phyloP scores from a whole-genome alignment of 2,329 filamentous ascomycete species.

The Chrysoporthe deuterocubensis region DNA sequence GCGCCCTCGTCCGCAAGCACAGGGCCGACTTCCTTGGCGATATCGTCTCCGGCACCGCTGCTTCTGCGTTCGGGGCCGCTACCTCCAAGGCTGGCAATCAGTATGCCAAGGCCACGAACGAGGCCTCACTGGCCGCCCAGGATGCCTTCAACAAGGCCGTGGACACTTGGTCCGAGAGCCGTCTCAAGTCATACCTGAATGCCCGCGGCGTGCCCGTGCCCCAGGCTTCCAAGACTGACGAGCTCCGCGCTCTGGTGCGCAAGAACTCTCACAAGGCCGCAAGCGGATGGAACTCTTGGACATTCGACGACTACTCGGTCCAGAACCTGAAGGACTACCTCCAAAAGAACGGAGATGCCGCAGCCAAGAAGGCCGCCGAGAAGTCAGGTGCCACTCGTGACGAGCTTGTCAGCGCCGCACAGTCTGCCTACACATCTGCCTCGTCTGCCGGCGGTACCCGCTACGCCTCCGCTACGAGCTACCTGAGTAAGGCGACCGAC shows the following conservation, averaged over 20 bases:
- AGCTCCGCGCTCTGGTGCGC: slow-evolving; percentile 76
- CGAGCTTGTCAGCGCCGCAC: slow-evolving; percentile 70
- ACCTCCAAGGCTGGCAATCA: slow-evolving; percentile 77
- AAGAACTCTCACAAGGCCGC: slow-evolving; percentile 73
- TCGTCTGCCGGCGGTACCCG: slow-evolving; percentile 59
- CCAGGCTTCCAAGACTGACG: slow-evolving; percentile 70
- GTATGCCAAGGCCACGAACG: slow-evolving; percentile 75
- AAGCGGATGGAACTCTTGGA: slow-evolving; percentile 72
- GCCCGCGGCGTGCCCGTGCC: slow-evolving; percentile 77
- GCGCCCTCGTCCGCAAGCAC: slow-evolving; percentile 88
- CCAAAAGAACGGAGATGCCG: slow-evolving; percentile 53
- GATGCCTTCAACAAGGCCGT: slow-evolving; percentile 69
- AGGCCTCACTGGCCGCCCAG: slow-evolving; percentile 63
- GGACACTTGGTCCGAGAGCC: slow-evolving; percentile 72
- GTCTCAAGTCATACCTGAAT: slow-evolving; percentile 78
- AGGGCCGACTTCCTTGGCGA: slow-evolving; percentile 73
- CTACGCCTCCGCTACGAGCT: slow-evolving; percentile 73
- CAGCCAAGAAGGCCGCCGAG: slow-evolving; percentile 62
- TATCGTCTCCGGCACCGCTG: slow-evolving; percentile 59
- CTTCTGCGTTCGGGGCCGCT: slow-evolving; percentile 70
- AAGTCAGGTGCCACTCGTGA: slow-evolving; percentile 70
- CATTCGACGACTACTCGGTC: slow-evolving; percentile 75
- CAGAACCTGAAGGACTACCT: slow-evolving; percentile 71
- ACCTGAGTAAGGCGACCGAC: slow-evolving; percentile 68
- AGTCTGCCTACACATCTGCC: slow-evolving; percentile 63